A percentile compares a stretch with the other conserved stretches of the same genome.
These are phyloP conservation scores for Sporisorium iseilematis-ciliati DNA, from an alignment of 1,284 basidiomycete species.

Conservation along the genomic window DNA sequence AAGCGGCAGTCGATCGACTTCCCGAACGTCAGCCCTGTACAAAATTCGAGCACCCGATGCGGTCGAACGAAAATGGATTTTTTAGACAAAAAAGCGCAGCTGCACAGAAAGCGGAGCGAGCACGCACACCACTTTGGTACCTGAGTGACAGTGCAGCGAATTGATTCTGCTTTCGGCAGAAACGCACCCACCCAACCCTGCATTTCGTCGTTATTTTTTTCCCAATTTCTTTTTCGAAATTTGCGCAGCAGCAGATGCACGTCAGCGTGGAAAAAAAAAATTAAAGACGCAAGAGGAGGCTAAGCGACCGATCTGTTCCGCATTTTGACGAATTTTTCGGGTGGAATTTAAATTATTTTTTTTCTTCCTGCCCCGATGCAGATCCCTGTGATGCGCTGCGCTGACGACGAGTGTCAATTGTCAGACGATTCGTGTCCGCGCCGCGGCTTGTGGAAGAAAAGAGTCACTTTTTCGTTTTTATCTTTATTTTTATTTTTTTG, in stretches of 20 bases:
- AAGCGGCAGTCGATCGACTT: too few relatives aligned
- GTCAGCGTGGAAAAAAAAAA: background rate
- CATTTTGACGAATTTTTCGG: slow-evolving; percentile 7
- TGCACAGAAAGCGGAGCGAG: background rate
- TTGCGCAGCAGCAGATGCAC: background rate
- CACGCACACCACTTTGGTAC: background rate
- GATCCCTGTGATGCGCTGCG: background rate
- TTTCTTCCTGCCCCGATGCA: slow-evolving; percentile 6
- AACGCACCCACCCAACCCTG: background rate
- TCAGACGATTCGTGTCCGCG: background rate
- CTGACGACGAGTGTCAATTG: background rate
- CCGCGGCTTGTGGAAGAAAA: too few relatives aligned
- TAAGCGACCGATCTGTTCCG: slow-evolving; percentile 7
- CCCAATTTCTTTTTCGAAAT: background rate
- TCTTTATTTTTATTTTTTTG: too few relatives aligned
- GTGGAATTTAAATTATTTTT: background rate
- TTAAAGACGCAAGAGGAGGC: background rate
- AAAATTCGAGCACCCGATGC: slow-evolving; percentile 2
- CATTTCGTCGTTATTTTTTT: slow-evolving; percentile 5
- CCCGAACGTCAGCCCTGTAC: too few relatives aligned
- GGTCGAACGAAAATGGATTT: background rate
- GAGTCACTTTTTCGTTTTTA: too few relatives aligned
- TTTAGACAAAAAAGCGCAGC: background rate
- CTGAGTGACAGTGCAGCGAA: slow-evolving; percentile 10
- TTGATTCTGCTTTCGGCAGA: background rate